Conservation (phyloP, 371 early-diverging fungal genomes). For the Rhizopus microsporus region DNA sequence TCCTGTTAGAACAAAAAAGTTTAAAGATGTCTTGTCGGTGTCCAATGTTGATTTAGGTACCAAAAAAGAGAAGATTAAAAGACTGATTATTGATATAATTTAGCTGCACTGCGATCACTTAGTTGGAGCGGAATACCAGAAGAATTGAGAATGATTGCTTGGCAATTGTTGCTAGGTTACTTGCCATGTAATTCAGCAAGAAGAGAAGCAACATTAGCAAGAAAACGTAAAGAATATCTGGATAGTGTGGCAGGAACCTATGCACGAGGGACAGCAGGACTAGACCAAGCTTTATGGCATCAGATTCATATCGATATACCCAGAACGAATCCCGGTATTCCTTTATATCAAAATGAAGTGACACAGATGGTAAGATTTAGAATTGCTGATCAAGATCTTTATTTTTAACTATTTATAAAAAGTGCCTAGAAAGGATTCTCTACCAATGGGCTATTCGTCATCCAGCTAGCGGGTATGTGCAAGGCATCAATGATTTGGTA, state of each 20-base stretch:
- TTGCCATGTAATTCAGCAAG: constrained; percentile 85
- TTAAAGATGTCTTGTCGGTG: constrained; percentile 69
- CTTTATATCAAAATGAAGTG: constrained; percentile 77
- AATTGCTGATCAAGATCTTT: not conserved
- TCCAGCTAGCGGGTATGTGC: constrained; percentile 98
- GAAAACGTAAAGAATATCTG: constrained; percentile 90
- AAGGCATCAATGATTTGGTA: constrained; percentile 98
- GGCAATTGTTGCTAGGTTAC: constrained; percentile 92
- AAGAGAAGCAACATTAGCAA: constrained; percentile 74
- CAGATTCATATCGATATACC: constrained; percentile 97
- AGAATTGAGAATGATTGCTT: constrained; percentile 81
- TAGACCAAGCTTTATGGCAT: constrained; percentile 89
- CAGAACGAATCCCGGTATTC: constrained; percentile 83
- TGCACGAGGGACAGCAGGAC: constrained; percentile 72
- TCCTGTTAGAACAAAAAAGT: constrained; percentile 51
- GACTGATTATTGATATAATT: not conserved
- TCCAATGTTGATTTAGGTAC: constrained; percentile 78
- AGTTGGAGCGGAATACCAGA: constrained; percentile 94
- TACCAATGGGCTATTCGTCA: constrained; percentile 98
- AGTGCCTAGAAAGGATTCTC: constrained; percentile 88
- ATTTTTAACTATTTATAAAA: constrained; percentile 9
- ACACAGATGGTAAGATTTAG: constrained; percentile 72
- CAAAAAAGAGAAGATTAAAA: not conserved
- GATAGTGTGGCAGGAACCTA: constrained; percentile 83
- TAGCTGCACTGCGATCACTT: constrained; percentile 69